Conservation (phyloP, 805 yeast species). For the Myxozyma sirexii region DNA sequence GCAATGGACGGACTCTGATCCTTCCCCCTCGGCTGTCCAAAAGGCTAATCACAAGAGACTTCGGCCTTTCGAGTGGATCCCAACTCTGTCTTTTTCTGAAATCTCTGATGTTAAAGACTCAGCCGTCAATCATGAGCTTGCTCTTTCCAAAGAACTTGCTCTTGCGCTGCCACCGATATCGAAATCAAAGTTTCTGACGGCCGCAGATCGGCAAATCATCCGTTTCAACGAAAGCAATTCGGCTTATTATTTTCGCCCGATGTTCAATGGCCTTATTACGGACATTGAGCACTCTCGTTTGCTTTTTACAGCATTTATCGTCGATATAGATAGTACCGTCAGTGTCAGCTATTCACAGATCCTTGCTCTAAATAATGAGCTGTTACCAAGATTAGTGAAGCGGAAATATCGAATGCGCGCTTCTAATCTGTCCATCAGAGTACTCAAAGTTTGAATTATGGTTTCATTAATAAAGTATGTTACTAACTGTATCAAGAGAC, state of each 20-base stretch:
- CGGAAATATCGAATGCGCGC: slow-evolving; percentile 7
- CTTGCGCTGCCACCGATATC: background rate
- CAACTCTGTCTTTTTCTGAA: background rate
- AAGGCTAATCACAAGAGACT: background rate
- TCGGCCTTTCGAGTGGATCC: background rate
- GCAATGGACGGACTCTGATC: background rate
- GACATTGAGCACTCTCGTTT: background rate
- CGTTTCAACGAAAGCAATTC: slow-evolving; percentile 2
- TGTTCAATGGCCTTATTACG: background rate
- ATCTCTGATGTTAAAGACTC: background rate
- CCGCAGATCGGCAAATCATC: background rate
- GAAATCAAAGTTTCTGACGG: background rate
- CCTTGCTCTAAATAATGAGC: background rate
- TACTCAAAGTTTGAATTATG: background rate
- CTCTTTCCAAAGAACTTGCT: background rate
- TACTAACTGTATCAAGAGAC: no score
- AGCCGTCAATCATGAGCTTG: background rate
- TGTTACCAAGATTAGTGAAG: slow-evolving; percentile 1
- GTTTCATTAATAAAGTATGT: no score
- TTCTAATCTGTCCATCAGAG: background rate
- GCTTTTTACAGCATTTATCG: slow-evolving; percentile 2
- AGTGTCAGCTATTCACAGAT: background rate
- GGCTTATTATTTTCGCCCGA: slow-evolving; percentile 1
- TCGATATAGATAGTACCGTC: slow-evolving; percentile 3
- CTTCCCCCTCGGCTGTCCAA: background rate